Percentiles rank a stretch among this genome's conserved stretches.
phyloP scores from a whole-genome alignment of 2,329 filamentous ascomycete genomes.

The Sarocladiaceae sp. region DNA sequence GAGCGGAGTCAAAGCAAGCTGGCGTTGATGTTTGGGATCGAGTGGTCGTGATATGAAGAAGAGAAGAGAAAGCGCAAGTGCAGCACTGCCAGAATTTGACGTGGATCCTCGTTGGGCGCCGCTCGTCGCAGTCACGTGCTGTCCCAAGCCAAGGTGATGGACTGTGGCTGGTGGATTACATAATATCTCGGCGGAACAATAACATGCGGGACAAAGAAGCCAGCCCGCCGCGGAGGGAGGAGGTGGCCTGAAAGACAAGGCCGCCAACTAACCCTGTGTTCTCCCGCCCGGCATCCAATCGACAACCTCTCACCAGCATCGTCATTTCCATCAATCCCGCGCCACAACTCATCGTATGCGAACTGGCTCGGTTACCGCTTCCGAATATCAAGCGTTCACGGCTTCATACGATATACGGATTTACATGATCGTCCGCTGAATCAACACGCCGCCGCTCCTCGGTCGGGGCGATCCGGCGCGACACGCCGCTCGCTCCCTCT shows the following conservation, averaged over 20 bases:
- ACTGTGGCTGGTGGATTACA: not conserved
- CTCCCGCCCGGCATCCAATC: slow-evolving; percentile 1
- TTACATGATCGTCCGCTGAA: slow-evolving; percentile 9
- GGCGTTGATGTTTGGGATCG: slow-evolving; percentile 29
- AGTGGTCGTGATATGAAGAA: slow-evolving; percentile 37
- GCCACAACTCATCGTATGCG: not conserved
- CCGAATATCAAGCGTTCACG: not conserved
- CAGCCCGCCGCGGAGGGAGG: not conserved
- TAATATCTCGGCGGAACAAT: slow-evolving; percentile 6
- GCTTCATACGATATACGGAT: not conserved
- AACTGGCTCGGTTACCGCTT: not conserved
- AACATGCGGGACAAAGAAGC: not conserved
- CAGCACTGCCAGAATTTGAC: slow-evolving; percentile 14
- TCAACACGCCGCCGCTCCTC: slow-evolving; percentile 3
- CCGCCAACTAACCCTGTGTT: slow-evolving; percentile 1
- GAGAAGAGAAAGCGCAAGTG: slow-evolving; percentile 21
- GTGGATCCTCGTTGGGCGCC: not conserved
- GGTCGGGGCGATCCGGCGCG: slow-evolving; percentile 9
- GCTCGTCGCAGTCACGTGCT: not conserved
- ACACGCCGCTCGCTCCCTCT: slow-evolving; percentile 6
- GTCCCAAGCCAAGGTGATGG: too few relatives aligned
- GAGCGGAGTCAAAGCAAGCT: slow-evolving; percentile 25
- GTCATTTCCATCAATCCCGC: slow-evolving; percentile 4
- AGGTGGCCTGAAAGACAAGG: not conserved
- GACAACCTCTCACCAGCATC: slow-evolving; percentile 6